Conservation (phyloP, 805 yeast species). For the Brettanomyces anomalus region DNA sequence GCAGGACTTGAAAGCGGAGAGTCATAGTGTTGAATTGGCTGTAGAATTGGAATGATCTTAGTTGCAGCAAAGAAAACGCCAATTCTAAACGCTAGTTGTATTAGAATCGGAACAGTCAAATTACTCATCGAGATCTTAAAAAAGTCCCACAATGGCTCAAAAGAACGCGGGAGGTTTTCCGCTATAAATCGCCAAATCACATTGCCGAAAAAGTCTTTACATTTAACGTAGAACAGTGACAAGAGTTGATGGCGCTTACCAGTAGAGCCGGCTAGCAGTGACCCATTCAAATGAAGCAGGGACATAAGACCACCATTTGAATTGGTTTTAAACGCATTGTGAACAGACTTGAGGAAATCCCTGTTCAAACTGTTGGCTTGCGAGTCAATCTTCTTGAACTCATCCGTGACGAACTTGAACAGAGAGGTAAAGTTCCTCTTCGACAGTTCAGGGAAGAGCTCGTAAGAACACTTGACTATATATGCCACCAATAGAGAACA, state of each 20-base stretch:
- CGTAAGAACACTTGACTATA: conserved; percentile 87
- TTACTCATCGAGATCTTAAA: conserved; percentile 45
- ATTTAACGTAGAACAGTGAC: conserved; percentile 1
- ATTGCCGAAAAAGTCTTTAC: conserved; percentile 14
- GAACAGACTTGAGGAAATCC: conserved; percentile 2
- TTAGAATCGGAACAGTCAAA: conserved; percentile 69
- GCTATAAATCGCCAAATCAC: conserved; percentile 32
- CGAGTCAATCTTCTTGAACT: conserved; percentile 26
- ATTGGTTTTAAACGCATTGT: background rate
- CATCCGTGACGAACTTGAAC: conserved; percentile 27
- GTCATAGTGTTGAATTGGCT: conserved; percentile 17
- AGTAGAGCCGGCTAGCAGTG: background rate
- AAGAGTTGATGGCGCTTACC: background rate
- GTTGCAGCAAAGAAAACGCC: conserved; percentile 86
- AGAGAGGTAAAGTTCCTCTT: conserved; percentile 29
- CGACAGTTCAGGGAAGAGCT: conserved; percentile 82
- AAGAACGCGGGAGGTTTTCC: conserved; percentile 44
- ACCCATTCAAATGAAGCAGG: background rate
- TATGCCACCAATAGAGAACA: conserved; percentile 80
- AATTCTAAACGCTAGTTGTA: conserved; percentile 78
- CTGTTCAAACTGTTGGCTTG: conserved; percentile 22
- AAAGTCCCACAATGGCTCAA: conserved; percentile 47
- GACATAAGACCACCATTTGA: conserved; percentile 5
- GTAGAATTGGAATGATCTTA: conserved; percentile 67
- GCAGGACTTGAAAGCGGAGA: conserved; percentile 5